Evolutionary conservation across 1,284 basidiomycete genomes (phyloP), one percentile per base, ranked within the genome.

Genomic region (Boletus semigastroideus): DNA sequence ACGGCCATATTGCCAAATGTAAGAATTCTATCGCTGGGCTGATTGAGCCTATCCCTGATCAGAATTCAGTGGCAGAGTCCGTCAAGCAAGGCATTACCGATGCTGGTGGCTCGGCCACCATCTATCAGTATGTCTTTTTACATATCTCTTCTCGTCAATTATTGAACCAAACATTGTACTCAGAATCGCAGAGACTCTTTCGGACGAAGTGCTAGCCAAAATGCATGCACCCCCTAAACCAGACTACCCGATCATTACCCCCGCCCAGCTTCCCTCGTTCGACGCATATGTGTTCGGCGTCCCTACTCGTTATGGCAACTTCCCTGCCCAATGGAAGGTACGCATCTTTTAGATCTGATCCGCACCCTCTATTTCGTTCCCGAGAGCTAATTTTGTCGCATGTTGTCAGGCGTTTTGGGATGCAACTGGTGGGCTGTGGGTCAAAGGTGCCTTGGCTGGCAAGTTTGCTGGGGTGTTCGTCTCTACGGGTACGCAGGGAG

Each of bases 161-260:
- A 9, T 14, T 10, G 10, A 46, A 11, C 27, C 12, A 44, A 4
- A 6, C 30, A 12, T 19, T 8, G 7, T 8, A n/a, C 27, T 0
- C 38, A 72, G 72, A 61, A 75, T 84, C 63, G 50, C 72, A 48
- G 84, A 86, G 72, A 86, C 82, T 0, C 77, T 85, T 28, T 58
- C 78, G 10, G 66, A 72, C 2, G 79, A 84, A 16, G 69, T 84
- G 36, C 72, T 85, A 14, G 59, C 59, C 48, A 82, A 81, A 71
- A 79, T 86, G 78, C 65, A 82, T 65, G 82, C 79, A 5, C 69
- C 70, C 12, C 54, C 70, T 40, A 74, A 73, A 57, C 64, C 71
- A 38, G 64, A 71, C 40, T 78, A 78, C 67, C 80, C 80, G 14
- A 60, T 77, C 49, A 67, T 84, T 64, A 69, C 64, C 4, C 76